Conservation (phyloP, 2,329 filamentous ascomycete species). For the Paracorniculantispora psalliotae region DNA sequence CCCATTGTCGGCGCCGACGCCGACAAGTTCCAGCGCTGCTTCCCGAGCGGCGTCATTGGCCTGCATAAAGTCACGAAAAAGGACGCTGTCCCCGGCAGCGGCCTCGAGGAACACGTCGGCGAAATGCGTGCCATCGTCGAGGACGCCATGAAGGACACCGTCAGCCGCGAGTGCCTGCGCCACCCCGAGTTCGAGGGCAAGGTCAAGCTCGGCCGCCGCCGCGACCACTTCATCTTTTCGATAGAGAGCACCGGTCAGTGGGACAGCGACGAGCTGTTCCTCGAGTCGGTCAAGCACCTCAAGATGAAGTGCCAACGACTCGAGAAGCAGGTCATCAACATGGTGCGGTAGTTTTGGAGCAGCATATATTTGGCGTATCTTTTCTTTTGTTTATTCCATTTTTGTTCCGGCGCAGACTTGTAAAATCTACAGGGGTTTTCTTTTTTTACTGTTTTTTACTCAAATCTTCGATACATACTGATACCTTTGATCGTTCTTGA, state of each 20-base stretch:
- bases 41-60: conserved; percentile 80
- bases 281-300: conserved; percentile 80
- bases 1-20: conserved; percentile 87
- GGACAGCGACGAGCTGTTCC: conserved; percentile 87
- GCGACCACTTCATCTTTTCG: conserved; percentile 96
- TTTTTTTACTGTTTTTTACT: neutral
- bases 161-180: conserved; percentile 85
- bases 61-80: conserved; percentile 65
- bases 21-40: conserved; percentile 84
- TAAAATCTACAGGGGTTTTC: conserved; percentile 8
- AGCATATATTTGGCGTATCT: conserved; percentile 10
- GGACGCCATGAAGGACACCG: conserved; percentile 89
- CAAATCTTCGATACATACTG: conserved; percentile 13
- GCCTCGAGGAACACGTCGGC: conserved; percentile 69
- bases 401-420: conserved; percentile 8
- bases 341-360: conserved; percentile 44
- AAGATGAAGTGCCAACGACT: conserved; percentile 78
- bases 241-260: conserved; percentile 95
- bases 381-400: neutral
- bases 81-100: conserved; percentile 59
- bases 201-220: conserved; percentile 82
- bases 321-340: conserved; percentile 64
- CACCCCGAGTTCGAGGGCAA: conserved; percentile 93
- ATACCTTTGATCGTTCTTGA: neutral
- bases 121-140: conserved; percentile 82